Evolutionary conservation across 306 rosid species (phyloP).

Genomic region (Cyamopsis tetragonoloba): DNA sequence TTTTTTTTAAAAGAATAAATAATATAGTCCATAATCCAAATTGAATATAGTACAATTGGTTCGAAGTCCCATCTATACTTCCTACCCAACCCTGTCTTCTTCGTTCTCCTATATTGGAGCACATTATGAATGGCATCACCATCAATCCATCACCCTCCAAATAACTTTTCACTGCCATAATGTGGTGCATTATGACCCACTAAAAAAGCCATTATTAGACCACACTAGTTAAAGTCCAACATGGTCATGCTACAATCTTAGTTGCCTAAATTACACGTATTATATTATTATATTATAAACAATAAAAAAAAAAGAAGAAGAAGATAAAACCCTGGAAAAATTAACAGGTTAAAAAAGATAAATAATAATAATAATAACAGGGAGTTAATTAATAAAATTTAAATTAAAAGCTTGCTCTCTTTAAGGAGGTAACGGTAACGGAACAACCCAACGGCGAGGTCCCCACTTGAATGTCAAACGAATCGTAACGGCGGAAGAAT

Average conservation of each 20-base stretch:
- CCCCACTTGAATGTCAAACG: constrained; percentile 72
- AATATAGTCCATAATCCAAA: no score
- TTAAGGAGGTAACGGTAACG: constrained; percentile 68
- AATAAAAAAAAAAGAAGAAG: no score
- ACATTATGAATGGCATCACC: neutral
- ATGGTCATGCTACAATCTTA: neutral
- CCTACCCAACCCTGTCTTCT: neutral
- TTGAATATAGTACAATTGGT: neutral
- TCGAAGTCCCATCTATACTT: neutral
- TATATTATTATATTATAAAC: no score
- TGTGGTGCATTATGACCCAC: neutral
- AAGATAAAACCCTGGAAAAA: no score
- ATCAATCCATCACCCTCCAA: neutral
- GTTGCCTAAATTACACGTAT: neutral
- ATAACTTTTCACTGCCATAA: neutral
- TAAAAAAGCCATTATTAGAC: neutral
- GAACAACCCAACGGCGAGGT: constrained; percentile 59
- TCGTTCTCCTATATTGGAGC: neutral
- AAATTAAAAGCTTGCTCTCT: constrained; percentile 60
- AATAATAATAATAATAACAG: neutral
- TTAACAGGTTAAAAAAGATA: neutral
- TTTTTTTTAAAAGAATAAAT: neutral
- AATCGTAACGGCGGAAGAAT: constrained; percentile 71
- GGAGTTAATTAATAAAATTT: neutral
- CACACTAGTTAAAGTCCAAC: neutral